phyloP scores from a whole-genome alignment of 768 basidiomycete genomes.

The Suillus subaureus region DNA sequence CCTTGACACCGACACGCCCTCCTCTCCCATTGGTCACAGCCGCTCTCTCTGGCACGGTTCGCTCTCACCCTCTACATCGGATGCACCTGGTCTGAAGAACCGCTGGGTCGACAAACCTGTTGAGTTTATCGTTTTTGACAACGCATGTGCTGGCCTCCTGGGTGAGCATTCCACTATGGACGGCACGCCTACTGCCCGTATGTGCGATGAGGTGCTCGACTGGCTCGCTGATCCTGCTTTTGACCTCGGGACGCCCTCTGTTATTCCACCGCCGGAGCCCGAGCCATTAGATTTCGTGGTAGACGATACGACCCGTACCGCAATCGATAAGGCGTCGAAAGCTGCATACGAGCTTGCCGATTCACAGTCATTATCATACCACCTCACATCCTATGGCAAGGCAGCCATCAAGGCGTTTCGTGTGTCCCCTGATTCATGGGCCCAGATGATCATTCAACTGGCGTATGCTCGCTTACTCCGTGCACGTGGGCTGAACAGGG shows the following conservation, averaged over 20 bases:
- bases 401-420: slow-evolving; percentile 82
- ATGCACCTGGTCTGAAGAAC: slow-evolving; percentile 59
- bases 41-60: slow-evolving; percentile 72
- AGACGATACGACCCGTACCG: slow-evolving; percentile 37
- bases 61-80: slow-evolving; percentile 9
- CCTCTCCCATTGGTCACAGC: slow-evolving; percentile 58
- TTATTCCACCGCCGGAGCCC: slow-evolving; percentile 34
- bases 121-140: slow-evolving; percentile 85
- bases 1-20: slow-evolving; percentile 60
- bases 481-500: slow-evolving; percentile 13
- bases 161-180: slow-evolving; percentile 95
- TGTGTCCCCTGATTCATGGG: slow-evolving; percentile 94
- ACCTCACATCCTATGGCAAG: slow-evolving; percentile 81
- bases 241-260: slow-evolving; percentile 51
- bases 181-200: slow-evolving; percentile 76
- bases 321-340: slow-evolving; percentile 58
- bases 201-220: slow-evolving; percentile 71
- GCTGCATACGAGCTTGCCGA: slow-evolving; percentile 60
- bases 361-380: slow-evolving; percentile 63
- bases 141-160: slow-evolving; percentile 80
- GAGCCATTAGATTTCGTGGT: slow-evolving; percentile 59
- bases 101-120: slow-evolving; percentile 91
- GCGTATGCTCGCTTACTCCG: slow-evolving; percentile 75
- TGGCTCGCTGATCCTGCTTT: slow-evolving; percentile 62
- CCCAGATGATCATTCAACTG: slow-evolving; percentile 89